Base-by-base conservation (phyloP, 768 basidiomycete species). In the Tricholoma bakamatsutake region DNA sequence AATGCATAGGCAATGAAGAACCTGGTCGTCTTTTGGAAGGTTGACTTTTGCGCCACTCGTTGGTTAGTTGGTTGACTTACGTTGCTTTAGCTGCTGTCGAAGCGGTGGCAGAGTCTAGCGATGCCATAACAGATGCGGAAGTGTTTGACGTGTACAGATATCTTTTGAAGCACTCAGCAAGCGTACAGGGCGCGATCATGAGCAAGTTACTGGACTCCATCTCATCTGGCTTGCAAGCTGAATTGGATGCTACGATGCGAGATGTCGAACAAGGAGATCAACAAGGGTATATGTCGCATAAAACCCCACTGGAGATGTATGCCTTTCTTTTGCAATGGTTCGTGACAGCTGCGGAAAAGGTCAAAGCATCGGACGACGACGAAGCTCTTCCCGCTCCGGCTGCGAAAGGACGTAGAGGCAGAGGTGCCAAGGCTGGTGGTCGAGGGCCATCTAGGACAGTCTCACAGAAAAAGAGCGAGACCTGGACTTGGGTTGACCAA, bases 271-370 rank as follows among this genome's bases (percentile, higher is more conserved):
- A 80, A 5, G 90, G 87, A 27, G 82, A 87, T 49, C 80, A 84
- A 56, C 76, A 87, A 55, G 74, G 77, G 1, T 77, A 81, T 62
- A 69, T 79, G 59, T 64, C 74, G 0, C 93, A 93, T 69, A 90
- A 87, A 67, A 60, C 66, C 3, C 83, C 92, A 0, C 76, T 99
- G 57, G 97, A 98, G 68, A 85, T 90, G 77, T 98, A 92, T 68
- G 89, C 88, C 6, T 98, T 98, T 67, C 74, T 98, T 24, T 71
- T 97, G n/a, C 79, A 86, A 57, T 98, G 94, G 94, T 95, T 95
- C 66, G 88, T 91, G 13, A 71, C 75, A 10, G 85, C 85, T 0
- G 88, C 85, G 1, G 93, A 96, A 70, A 88, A 87, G 61, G 82
- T 87, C 56, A 88, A 87, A 43, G 73, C 73, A 5, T 65, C 76